Base-by-base conservation (phyloP, 768 basidiomycete genomes). In the Tylopilus sp. region DNA sequence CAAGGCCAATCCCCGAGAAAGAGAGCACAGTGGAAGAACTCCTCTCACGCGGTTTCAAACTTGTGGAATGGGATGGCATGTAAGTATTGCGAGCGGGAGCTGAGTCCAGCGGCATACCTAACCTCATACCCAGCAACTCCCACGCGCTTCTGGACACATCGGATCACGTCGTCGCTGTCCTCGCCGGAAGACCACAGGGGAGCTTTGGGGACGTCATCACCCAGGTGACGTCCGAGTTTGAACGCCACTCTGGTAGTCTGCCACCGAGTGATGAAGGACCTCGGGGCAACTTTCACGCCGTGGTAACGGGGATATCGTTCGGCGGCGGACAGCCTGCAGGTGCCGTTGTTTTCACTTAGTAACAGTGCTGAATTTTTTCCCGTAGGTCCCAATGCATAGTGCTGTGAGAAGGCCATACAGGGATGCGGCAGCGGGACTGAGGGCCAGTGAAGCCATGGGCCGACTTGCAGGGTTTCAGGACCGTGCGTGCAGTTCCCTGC, bases 401-500 rank as follows among this genome's bases (percentile, higher is more conserved):
- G 16, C 17, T 0, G 6, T 51, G 0, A 31, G 19, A 0, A 1
- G 6, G 0, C 1, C 8, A 4, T 36, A 52, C 17, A 1, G 3
- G 1, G 10, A 26, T 1, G 45, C n/a, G 0, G 45, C 4, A 0
- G 3, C 10, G 0, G 24, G 19, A 2, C 4, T 55, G 4, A 24
- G 10, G 3, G 13, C 9, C 3, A 47, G 34, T 34, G 2, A n/a
- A 1, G 33, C 38, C 2, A 52, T 55, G 45, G 0, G 0, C 0
- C 30, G 55, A 3, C 28, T 56, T 22, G 55, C 50, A 0, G 41
- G 55, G 1, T 52, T 52, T 6, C 55, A 56, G 16, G 19, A 48
- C 8, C 28, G 50, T 52, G 11, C 1, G 49, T 6, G 8, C 0
- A 3, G 8, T 9, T 4, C 5, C 6, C 10, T 22, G 17, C 31